Evolutionary conservation across 768 basidiomycete species (phyloP).

Genomic region (Lactarius indigo): DNA sequence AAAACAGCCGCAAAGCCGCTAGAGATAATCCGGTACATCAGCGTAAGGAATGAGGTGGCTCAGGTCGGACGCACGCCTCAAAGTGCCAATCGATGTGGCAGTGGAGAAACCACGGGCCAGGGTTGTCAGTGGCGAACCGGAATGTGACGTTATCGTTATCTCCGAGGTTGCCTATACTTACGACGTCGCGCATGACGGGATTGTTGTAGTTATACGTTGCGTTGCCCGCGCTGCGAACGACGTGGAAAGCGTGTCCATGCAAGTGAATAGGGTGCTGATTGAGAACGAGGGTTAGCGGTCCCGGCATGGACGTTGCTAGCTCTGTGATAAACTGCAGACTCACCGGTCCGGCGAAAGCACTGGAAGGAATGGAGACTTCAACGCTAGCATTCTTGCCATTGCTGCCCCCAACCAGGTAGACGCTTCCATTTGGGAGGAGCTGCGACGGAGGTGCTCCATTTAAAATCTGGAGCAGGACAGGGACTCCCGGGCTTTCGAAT

Average conservation of each 20-base stretch:
- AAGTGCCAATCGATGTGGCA: slow-evolving; percentile 33
- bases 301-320: neutral
- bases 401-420: slow-evolving; percentile 45
- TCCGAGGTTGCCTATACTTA: slow-evolving; percentile 25
- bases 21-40: neutral
- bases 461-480: slow-evolving; percentile 52
- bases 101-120: slow-evolving; percentile 31
- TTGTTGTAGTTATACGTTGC: slow-evolving; percentile 29
- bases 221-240: slow-evolving; percentile 18
- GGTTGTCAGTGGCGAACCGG: slow-evolving; percentile 32
- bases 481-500: slow-evolving; percentile 43
- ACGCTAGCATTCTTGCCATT: no score
- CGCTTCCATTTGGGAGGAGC: slow-evolving; percentile 46
- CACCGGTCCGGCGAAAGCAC: neutral
- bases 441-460: slow-evolving; percentile 25
- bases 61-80: neutral
- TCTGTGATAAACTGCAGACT: neutral
- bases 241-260: slow-evolving; percentile 17
- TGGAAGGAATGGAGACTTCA: slow-evolving; percentile 34
- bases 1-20: slow-evolving; percentile 15
- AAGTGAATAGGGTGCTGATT: slow-evolving; percentile 7
- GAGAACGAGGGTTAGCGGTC: neutral
- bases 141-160: slow-evolving; percentile 23
- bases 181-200: slow-evolving; percentile 45
- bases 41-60: no score